A percentile compares a stretch with the other conserved stretches of the same genome.
phyloP scores from a whole-genome alignment of 176 grass and related monocot species.

The Eremochloa ophiuroides region DNA sequence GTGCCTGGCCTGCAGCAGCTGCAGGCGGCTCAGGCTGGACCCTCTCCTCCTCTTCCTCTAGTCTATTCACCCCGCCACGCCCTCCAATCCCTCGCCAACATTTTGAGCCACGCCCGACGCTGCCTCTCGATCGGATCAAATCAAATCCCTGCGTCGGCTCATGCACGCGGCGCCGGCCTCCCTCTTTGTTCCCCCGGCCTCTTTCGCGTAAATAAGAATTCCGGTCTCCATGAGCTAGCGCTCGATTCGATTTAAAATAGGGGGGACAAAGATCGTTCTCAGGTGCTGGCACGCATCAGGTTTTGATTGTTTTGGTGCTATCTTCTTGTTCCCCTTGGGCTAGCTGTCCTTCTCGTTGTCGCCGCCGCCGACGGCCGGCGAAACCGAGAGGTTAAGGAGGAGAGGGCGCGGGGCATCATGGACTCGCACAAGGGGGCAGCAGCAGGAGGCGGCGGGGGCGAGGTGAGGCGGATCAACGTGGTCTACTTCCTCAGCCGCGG shows the following conservation, averaged over 20 bases:
- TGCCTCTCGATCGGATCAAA: not conserved
- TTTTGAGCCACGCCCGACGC: constrained; percentile 23
- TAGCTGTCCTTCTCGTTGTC: constrained; percentile 15
- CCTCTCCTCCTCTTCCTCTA: not conserved
- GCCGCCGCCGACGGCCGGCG: not conserved
- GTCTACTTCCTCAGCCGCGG: constrained; percentile 66
- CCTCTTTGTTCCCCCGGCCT: not conserved
- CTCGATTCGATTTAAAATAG: constrained; percentile 14
- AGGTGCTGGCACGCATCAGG: not conserved
- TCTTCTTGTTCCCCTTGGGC: constrained; percentile 4
- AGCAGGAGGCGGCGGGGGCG: constrained; percentile 1
- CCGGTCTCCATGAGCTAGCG: not conserved
- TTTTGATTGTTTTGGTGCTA: not conserved
- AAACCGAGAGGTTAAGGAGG: not conserved
- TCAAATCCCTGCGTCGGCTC: not conserved
- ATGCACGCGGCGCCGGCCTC: constrained; percentile 16
- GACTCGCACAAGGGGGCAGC: not conserved
- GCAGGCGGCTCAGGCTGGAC: not conserved
- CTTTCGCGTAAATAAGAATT: not conserved
- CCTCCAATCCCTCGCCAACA: constrained; percentile 22
- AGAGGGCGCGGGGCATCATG: not conserved
- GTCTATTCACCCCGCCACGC: not conserved
- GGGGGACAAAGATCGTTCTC: not conserved
- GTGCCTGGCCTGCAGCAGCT: not conserved
- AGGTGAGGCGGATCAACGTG: constrained; percentile 56